phyloP scores from a whole-genome alignment of 768 basidiomycete genomes.

The Austroboletus eburneus region DNA sequence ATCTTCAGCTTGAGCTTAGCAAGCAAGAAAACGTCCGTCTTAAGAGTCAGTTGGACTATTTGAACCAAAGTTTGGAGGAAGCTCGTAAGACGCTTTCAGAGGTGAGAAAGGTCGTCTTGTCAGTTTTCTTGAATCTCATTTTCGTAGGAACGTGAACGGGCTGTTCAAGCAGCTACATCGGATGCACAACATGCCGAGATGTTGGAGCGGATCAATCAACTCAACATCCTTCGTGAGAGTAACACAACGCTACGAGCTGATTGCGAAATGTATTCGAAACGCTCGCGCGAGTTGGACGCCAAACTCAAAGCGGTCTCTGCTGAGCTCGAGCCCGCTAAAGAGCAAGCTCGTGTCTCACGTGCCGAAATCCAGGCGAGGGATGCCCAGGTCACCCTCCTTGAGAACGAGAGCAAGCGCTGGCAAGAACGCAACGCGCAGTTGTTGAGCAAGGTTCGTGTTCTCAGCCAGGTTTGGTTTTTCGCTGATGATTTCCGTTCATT shows the following conservation, averaged over 20 bases:
- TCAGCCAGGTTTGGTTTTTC: background rate
- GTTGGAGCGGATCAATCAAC: constrained; percentile 80
- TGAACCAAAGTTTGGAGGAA: constrained; percentile 67
- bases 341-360: constrained; percentile 57
- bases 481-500: constrained; percentile 1
- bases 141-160: constrained; percentile 76
- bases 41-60: constrained; percentile 71
- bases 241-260: constrained; percentile 82
- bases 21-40: constrained; percentile 71
- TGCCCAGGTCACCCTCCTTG: constrained; percentile 62
- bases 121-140: constrained; percentile 1
- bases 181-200: constrained; percentile 81
- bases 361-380: constrained; percentile 75
- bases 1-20: constrained; percentile 79
- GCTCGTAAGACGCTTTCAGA: constrained; percentile 66
- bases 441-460: constrained; percentile 60
- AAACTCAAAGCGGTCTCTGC: constrained; percentile 53
- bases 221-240: constrained; percentile 83
- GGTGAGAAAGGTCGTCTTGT: constrained; percentile 34
- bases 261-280: constrained; percentile 65
- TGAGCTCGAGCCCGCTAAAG: constrained; percentile 73
- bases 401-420: constrained; percentile 77
- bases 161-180: constrained; percentile 64
- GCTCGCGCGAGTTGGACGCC: constrained; percentile 59
- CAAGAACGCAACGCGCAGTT: constrained; percentile 80